Conservation (phyloP, 495 filamentous ascomycete genomes). For the Chaetomium tenue region DNA sequence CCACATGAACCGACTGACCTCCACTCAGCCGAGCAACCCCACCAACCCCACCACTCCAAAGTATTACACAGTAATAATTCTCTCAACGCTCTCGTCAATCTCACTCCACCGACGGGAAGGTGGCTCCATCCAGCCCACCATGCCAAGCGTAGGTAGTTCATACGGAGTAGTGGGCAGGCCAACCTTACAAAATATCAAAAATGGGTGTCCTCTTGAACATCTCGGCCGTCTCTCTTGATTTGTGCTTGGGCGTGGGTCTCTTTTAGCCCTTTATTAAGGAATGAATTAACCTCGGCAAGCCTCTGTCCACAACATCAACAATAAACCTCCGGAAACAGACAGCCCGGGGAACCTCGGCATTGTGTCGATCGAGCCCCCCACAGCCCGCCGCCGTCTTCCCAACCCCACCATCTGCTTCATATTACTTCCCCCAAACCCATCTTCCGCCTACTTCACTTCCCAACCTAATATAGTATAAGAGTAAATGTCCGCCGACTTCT, state of each 20-base stretch:
- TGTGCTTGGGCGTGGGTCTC: neutral
- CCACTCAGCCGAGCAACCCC: constrained; percentile 1
- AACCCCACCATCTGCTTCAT: neutral
- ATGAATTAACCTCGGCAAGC: neutral
- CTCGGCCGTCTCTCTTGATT: neutral
- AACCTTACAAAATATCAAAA: no score
- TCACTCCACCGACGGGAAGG: no score
- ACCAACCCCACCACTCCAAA: neutral
- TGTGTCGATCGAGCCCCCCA: neutral
- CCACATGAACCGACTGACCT: neutral
- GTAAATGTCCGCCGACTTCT: constrained; percentile 78
- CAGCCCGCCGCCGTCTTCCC: neutral
- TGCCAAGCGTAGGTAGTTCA: no score
- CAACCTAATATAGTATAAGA: neutral
- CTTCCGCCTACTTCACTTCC: neutral
- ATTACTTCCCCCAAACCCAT: neutral
- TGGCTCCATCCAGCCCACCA: no score
- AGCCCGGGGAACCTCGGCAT: constrained; percentile 6
- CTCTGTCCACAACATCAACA: neutral
- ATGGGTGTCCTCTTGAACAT: no score
- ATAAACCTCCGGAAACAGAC: neutral
- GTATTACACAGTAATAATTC: neutral
- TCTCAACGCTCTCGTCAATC: no score
- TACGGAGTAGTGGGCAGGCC: no score
- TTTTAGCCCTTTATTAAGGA: neutral